phyloP scores from a whole-genome alignment of 106 monocot genomes.

The Platanthera zijinensis region DNA sequence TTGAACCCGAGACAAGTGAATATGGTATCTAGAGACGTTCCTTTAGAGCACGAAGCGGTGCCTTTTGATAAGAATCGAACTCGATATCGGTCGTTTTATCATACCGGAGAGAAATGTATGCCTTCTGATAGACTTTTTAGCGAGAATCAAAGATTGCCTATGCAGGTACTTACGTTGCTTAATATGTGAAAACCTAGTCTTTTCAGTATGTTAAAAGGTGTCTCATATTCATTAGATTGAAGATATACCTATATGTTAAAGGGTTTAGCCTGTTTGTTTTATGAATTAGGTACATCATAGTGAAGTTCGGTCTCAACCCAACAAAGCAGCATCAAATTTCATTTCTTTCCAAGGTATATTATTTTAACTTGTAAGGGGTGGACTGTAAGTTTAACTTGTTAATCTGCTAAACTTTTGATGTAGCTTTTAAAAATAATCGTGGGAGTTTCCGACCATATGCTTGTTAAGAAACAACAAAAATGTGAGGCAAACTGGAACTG shows the following conservation, averaged over 20 bases:
- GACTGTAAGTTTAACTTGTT: not conserved
- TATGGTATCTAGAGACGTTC: slow-evolving; percentile 45
- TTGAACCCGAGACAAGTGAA: slow-evolving; percentile 49
- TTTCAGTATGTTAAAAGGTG: not conserved
- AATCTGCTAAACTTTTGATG: not conserved
- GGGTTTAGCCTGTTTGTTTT: not conserved
- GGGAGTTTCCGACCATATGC: too few species aligned
- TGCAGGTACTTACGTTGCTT: slow-evolving; percentile 37
- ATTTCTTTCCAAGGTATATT: slow-evolving; percentile 51
- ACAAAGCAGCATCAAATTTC: slow-evolving; percentile 33
- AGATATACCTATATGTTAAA: not conserved
- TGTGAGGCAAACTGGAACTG: too few species aligned
- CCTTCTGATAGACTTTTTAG: slow-evolving; percentile 44
- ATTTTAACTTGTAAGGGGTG: not conserved
- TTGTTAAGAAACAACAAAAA: too few species aligned
- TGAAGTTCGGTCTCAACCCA: slow-evolving; percentile 26
- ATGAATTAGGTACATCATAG: slow-evolving; percentile 45
- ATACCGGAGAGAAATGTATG: slow-evolving; percentile 34
- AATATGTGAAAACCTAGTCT: not conserved
- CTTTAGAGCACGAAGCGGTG: slow-evolving; percentile 44
- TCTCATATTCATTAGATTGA: not conserved
- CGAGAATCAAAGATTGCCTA: slow-evolving; percentile 49
- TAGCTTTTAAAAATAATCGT: too few species aligned
- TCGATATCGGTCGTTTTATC: slow-evolving; percentile 36
- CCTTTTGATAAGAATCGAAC: slow-evolving; percentile 48